Evolutionary conservation across 768 basidiomycete genomes (phyloP).

Genomic region (Amanita thiersii): DNA sequence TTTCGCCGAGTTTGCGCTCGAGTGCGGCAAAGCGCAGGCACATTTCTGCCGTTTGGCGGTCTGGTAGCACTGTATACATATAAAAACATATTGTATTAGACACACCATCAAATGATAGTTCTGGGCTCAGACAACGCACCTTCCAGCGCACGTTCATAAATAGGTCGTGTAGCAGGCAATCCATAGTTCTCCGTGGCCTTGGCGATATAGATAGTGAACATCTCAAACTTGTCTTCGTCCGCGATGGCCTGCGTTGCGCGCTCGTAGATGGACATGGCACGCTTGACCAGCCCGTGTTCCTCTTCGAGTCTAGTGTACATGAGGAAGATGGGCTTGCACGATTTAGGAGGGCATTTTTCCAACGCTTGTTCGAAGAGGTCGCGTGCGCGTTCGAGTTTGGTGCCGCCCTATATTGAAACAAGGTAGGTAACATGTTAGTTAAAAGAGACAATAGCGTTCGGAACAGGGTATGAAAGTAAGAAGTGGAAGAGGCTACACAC

Average conservation of each 20-base stretch:
- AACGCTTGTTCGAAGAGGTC: slow-evolving; percentile 97
- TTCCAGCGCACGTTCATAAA: slow-evolving; percentile 94
- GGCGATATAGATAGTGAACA: slow-evolving; percentile 96
- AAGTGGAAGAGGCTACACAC: slow-evolving; percentile 36
- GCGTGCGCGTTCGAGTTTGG: slow-evolving; percentile 91
- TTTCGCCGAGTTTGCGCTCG: slow-evolving; percentile 97
- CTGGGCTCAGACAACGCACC: slow-evolving; percentile 19
- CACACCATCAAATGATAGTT: background rate
- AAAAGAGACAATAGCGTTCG: background rate
- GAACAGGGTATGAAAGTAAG: background rate
- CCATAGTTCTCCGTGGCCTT: slow-evolving; percentile 96
- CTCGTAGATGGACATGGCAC: slow-evolving; percentile 94
- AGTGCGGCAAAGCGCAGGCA: slow-evolving; percentile 92
- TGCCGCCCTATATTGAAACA: slow-evolving; percentile 55
- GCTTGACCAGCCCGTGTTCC: slow-evolving; percentile 89
- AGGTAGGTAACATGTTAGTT: slow-evolving; percentile 7
- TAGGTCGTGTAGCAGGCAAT: slow-evolving; percentile 89
- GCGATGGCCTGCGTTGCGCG: slow-evolving; percentile 82
- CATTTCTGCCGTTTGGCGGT: slow-evolving; percentile 95
- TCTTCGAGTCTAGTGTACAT: slow-evolving; percentile 97
- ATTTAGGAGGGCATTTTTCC: slow-evolving; percentile 92
- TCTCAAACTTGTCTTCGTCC: slow-evolving; percentile 94
- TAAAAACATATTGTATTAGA: background rate
- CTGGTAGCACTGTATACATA: slow-evolving; percentile 57
- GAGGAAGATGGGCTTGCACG: slow-evolving; percentile 89